phyloP scores from a whole-genome alignment of 1,284 basidiomycete species.

The Trichosporon ovoides region DNA sequence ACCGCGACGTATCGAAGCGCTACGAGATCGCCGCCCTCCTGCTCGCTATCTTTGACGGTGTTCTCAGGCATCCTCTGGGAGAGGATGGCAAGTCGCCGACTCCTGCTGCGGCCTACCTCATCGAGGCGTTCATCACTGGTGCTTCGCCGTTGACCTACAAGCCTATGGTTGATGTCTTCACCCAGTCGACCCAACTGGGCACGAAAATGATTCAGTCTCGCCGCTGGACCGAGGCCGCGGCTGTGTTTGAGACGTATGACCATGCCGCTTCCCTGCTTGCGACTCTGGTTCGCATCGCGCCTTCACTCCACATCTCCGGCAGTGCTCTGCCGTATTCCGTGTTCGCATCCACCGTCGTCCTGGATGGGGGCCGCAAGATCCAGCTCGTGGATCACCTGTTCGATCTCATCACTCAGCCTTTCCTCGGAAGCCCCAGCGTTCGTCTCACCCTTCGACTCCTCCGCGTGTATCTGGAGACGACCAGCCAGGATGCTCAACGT shows the following conservation, averaged over 20 bases:
- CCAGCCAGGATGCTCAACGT: conserved; percentile 23
- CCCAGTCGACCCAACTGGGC: conserved; percentile 25
- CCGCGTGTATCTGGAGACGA: conserved; percentile 34
- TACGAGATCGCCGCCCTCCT: conserved; percentile 32
- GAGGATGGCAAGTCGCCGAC: conserved; percentile 21
- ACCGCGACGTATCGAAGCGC: conserved; percentile 30
- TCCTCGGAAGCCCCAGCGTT: conserved; percentile 22
- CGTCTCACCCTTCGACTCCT: conserved; percentile 28
- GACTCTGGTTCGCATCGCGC: conserved; percentile 29
- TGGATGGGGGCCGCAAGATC: conserved; percentile 22
- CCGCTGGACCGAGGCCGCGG: conserved; percentile 26
- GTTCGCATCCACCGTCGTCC: conserved; percentile 24
- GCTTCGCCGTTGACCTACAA: conserved; percentile 40
- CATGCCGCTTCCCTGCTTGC: conserved; percentile 27
- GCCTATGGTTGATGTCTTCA: conserved; percentile 38
- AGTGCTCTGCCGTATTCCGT: conserved; percentile 30
- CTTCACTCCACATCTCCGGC: conserved; percentile 17
- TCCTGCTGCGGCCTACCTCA: conserved; percentile 27
- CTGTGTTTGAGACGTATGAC: conserved; percentile 30
- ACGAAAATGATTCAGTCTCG: conserved; percentile 24
- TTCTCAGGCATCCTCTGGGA: conserved; percentile 31
- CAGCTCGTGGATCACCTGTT: conserved; percentile 37
- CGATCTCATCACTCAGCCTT: conserved; percentile 26
- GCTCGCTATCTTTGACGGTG: conserved; percentile 27
- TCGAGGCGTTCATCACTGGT: conserved; percentile 34